Evolutionary conservation across 305 asterid species (phyloP), one percentile per base, ranked within the genome.

Genomic region (Fraxinus greggii): DNA sequence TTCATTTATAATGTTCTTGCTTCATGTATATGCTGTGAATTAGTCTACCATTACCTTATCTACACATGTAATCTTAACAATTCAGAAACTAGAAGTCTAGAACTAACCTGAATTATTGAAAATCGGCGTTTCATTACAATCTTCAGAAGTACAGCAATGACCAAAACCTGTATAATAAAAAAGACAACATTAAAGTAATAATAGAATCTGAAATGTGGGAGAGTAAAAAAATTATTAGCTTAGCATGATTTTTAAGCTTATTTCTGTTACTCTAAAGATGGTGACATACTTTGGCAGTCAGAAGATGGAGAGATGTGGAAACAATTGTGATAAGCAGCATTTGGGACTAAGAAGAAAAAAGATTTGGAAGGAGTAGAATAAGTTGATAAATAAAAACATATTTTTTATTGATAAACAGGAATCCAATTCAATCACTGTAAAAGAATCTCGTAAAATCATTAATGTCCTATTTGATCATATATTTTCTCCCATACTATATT

Each of bases 71-170:
- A 67, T 29, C 74, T 7, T 21, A 38, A 38, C 38, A 69, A 2
- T 69, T 70, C 51, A 79, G 78, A 78, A 29, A 80, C 28, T 26
- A 24, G 74, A 26, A 89, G 83, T 75, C 21, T 48, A 48, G 59
- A 48, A 48, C 61, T 15, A 79, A 97, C 99, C 99, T 97, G 99
- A 89, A 97, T 92, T 70, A 92, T 51, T 84, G 99, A 97, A 87
- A 97, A 97, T 31, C 92, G 91, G 21, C 99, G 97, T 87, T 83
- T 95, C 99, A 97, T 97, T 81, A 97, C 84, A 7, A 97, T 6
- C 92, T 89, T 97, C 81, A 97, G 89, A 82, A 97, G 92, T 77
- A 97, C 88, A 83, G 99, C 99, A 79, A 97, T 97, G 59, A 97
- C 98, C 87, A 97, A 91, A 91, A 97, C 98, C 99, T 97, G 93